A percentile compares a stretch with the other conserved stretches of the same genome.
phyloP scores from a whole-genome alignment of 192 early-diverging fungal genomes.

The Coemansia sp. region DNA sequence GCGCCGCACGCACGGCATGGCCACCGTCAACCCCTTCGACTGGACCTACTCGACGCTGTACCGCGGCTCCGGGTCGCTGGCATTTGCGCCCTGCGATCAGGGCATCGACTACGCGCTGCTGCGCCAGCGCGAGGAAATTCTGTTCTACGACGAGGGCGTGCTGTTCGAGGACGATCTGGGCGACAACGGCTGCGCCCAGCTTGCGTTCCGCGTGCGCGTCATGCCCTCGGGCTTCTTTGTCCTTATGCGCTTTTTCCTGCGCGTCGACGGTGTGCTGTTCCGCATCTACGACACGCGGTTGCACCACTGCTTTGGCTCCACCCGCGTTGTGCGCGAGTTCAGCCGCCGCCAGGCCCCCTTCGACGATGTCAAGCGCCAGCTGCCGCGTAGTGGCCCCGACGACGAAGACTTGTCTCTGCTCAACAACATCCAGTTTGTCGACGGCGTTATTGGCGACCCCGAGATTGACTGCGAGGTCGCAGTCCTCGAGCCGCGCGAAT shows the following conservation, averaged over 20 bases:
- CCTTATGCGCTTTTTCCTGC: constrained; percentile 80
- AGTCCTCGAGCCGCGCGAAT: too few relatives aligned
- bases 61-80: constrained; percentile 55
- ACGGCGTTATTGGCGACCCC: constrained; percentile 31
- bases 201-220: constrained; percentile 81
- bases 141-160: constrained; percentile 92
- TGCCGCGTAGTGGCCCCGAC: constrained; percentile 40
- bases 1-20: constrained; percentile 55
- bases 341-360: constrained; percentile 64
- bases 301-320: constrained; percentile 80
- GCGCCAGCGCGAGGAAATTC: constrained; percentile 73
- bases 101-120: constrained; percentile 78
- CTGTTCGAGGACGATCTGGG: constrained; percentile 96
- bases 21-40: constrained; percentile 90
- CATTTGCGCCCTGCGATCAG: constrained; percentile 23
- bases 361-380: constrained; percentile 38
- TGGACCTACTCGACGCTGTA: constrained; percentile 94
- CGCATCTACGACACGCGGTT: constrained; percentile 85
- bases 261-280: constrained; percentile 92
- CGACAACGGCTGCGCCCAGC: constrained; percentile 85
- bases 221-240: constrained; percentile 92
- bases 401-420: constrained; percentile 49
- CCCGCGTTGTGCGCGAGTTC: constrained; percentile 65
- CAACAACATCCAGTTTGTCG: constrained; percentile 48
- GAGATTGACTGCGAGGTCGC: constrained; percentile 30